These are phyloP conservation scores for Microcera coccophila DNA, from an alignment of 2,329 filamentous ascomycete species.

Conservation along the genomic window DNA sequence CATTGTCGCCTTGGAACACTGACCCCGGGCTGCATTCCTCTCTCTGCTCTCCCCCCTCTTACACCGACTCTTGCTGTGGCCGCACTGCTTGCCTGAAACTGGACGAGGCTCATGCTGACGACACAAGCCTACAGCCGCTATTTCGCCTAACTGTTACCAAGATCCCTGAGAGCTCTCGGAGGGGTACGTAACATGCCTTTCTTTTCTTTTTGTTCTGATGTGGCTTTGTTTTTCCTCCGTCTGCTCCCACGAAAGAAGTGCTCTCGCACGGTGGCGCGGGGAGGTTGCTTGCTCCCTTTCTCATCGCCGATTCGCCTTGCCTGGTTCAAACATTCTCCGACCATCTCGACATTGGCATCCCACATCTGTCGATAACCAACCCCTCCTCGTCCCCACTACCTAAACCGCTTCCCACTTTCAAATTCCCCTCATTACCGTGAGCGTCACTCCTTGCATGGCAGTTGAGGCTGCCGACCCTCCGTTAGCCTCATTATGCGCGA, in stretches of 20 bases:
- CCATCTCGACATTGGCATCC: constrained; percentile 5
- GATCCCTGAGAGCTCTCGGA: constrained; percentile 1
- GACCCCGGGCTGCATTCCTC: constrained; percentile 7
- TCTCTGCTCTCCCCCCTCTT: constrained; percentile 18
- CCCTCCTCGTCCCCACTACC: constrained; percentile 11
- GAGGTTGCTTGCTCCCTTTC: background rate
- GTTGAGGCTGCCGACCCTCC: constrained; percentile 10
- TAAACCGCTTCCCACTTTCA: constrained; percentile 8
- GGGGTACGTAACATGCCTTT: constrained; percentile 22
- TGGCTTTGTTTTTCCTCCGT: constrained; percentile 4
- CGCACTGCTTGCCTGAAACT: constrained; percentile 10
- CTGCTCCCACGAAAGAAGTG: constrained; percentile 1
- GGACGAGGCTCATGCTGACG: constrained; percentile 20
- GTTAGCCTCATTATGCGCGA: constrained; percentile 15
- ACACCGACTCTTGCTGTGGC: constrained; percentile 24
- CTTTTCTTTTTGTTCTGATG: constrained; percentile 10
- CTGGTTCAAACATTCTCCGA: constrained; percentile 19
- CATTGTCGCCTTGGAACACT: constrained; percentile 7
- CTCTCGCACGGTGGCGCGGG: constrained; percentile 3
- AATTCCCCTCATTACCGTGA: constrained; percentile 8
- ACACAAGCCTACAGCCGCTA: constrained; percentile 19
- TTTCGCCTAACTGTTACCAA: constrained; percentile 8
- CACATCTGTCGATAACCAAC: constrained; percentile 12
- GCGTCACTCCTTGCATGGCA: constrained; percentile 5
- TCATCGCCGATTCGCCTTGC: constrained; percentile 12